Percentiles rank a stretch among this genome's conserved stretches.
phyloP scores from a whole-genome alignment of 2,329 filamentous ascomycete genomes.

The Fusarium concolor region DNA sequence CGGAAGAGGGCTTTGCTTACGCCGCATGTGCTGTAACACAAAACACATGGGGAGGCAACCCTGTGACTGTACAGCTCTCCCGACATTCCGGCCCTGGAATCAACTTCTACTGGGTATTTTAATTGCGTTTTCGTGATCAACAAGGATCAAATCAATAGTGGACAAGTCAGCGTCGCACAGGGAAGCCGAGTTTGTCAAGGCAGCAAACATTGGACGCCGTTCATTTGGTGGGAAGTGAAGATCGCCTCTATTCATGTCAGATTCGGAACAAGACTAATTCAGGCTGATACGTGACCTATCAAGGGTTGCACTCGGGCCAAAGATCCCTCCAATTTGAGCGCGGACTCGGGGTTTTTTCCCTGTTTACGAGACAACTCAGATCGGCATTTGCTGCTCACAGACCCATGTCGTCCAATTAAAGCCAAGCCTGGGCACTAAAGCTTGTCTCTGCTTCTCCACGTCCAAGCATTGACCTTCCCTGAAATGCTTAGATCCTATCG shows the following conservation, averaged over 20 bases:
- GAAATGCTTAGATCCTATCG: constrained; percentile 31
- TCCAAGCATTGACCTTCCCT: constrained; percentile 28
- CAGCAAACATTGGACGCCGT: neutral
- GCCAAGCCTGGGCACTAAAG: constrained; percentile 12
- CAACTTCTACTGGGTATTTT: neutral
- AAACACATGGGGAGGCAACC: constrained; percentile 2
- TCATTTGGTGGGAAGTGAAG: neutral
- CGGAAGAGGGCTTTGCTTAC: constrained; percentile 13
- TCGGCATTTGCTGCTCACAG: constrained; percentile 14
- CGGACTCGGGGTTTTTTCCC: constrained; percentile 24
- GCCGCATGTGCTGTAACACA: constrained; percentile 12
- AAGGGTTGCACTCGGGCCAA: constrained; percentile 23
- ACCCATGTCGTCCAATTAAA: constrained; percentile 27
- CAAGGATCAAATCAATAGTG: neutral
- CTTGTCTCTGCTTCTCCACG: constrained; percentile 24
- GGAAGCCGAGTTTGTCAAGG: neutral
- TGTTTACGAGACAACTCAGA: constrained; percentile 19
- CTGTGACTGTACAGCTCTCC: neutral
- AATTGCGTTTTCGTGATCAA: constrained; percentile 15
- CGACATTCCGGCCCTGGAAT: neutral
- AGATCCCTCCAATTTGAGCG: neutral
- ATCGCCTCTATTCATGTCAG: constrained; percentile 20
- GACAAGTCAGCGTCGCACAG: constrained; percentile 6
- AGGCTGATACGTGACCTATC: constrained; percentile 14
- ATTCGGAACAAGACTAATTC: constrained; percentile 7